A percentile compares a stretch with the other conserved stretches of the same genome.
These are phyloP conservation scores for Prorocentrum cordatum DNA, from an alignment of 169 alveolate genomes.

Conservation along the genomic window DNA sequence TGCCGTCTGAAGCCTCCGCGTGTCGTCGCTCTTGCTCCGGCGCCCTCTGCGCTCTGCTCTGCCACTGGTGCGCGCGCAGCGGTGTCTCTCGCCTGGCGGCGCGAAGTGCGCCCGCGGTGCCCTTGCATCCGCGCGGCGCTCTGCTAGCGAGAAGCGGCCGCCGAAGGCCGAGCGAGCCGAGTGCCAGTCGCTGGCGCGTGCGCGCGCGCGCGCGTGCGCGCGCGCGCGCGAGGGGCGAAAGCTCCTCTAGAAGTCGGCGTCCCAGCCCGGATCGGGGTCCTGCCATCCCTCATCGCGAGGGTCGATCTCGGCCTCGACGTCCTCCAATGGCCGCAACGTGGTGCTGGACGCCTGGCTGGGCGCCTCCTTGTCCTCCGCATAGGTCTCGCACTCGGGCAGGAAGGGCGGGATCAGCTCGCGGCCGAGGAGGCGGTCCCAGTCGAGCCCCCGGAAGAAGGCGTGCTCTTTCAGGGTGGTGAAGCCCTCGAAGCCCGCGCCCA, in stretches of 20 bases:
- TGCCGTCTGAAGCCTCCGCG: too few relatives aligned
- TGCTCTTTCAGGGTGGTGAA: slow-evolving; percentile 2
- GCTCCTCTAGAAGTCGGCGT: slow-evolving; percentile 30
- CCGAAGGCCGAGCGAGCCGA: too few relatives aligned
- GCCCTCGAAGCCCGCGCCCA: slow-evolving; percentile 32
- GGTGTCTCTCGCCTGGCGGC: too few relatives aligned
- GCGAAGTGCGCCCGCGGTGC: too few relatives aligned
- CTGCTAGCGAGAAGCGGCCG: too few relatives aligned
- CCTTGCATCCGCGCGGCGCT: too few relatives aligned
- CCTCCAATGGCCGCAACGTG: background rate
- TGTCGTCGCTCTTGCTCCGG: too few relatives aligned
- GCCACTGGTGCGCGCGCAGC: too few relatives aligned
- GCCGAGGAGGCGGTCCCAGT: slow-evolving; percentile 36
- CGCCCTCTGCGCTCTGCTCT: too few relatives aligned
- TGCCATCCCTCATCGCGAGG: background rate
- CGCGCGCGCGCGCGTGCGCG: too few relatives aligned
- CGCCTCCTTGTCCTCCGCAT: slow-evolving; percentile 8
- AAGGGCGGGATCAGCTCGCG: slow-evolving; percentile 23
- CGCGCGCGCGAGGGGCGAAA: too few relatives aligned
- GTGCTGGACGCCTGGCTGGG: background rate
- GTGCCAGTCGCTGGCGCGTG: too few relatives aligned
- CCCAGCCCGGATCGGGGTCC: slow-evolving; percentile 61
- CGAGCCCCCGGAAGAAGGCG: slow-evolving; percentile 21
- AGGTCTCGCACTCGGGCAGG: slow-evolving; percentile 16
- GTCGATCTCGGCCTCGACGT: background rate